Evolutionary conservation across 768 basidiomycete species (phyloP), one percentile per base, ranked within the genome.

Genomic region (Cystofilobasidium ferigula): DNA sequence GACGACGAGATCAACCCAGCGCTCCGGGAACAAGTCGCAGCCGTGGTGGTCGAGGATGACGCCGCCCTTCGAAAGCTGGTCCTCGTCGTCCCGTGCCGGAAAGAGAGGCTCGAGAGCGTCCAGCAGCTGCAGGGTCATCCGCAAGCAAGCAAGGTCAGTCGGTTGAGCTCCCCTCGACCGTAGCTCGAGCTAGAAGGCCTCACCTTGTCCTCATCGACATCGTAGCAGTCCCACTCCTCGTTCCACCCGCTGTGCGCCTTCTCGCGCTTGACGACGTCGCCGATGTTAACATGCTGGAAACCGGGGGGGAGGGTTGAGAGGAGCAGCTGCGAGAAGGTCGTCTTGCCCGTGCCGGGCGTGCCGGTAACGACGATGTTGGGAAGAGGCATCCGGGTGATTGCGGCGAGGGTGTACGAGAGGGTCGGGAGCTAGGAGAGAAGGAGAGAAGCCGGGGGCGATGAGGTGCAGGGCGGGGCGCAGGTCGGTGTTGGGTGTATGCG

Each of bases 181-280:
- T 20, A 20, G 13, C 14, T 30, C 38, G 60, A 61, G 43, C 30
- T 48, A 12, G 43, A 51, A 30, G 7, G 16, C 7, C 82, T 61
- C 69, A 92, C 92, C 82, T 89, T 89, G 79, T 99, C 95, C 76
- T 99, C 95, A 73, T 98, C 90, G 12, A 95, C 88, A 2, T 85
- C 86, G 75, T 89, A 95, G 58, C 84, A 86, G 73, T 93, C 85
- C 95, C 95, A 99, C 73, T 97, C 91, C 26, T 91, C 83, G 73
- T 99, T 89, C 73, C 82, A 98, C 0, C 85, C 84, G 68, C 88
- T 84, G 73, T 92, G 87, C 6, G 95, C 80, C 0, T 80, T 82
- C 57, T 83, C 82, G 71, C 87, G 84, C 77, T 93, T 97, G 64
- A 95, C 87, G 73, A 85, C 80, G 53, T 98, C 88, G 38, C 92